Evolutionary conservation across 495 filamentous ascomycete genomes (phyloP), one percentile per base, ranked within the genome.

Genomic region (Annulohypoxylon stygium): DNA sequence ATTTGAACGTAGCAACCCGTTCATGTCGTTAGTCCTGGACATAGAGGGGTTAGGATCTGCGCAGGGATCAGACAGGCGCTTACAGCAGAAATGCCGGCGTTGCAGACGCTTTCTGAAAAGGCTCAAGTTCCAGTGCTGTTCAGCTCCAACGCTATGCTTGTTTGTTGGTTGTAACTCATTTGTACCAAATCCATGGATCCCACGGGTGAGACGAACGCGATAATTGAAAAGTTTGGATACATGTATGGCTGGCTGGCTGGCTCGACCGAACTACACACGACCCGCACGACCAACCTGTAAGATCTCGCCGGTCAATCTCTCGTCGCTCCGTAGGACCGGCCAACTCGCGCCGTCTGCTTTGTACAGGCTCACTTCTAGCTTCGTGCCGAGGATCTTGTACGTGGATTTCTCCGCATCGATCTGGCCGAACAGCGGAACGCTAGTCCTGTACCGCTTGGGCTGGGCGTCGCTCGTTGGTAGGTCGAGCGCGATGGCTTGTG

Each of bases 321-420:
- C 94, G 77, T 95, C 93, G 72, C 91, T 93, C 70, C 93, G 89
- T 78, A 98, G 80, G n/a, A 94, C 92, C 36, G 93, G 92, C 95
- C 95, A 98, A 78, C 92, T 92, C 54, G 83, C 86, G 53, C 91
- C 92, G 83, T 97, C 91, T 2, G 88, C 89, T 86, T 98, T 98
- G 70, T 84, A 86, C 61, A 99, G 86, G 33, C 86, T 93, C 70
- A 98, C 83, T 77, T 99, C 97, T 45, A 98, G 83, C 83, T 99
- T 99, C 8, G 96, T 97, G n/a, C 94, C 94, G 80, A 98, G 84
- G 43, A 99, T 91, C 80, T 92, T 93, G 83, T 90, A 96, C 64
- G 83, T 87, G 47, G 91, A 93, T 75, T 90, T 87, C 57, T 88
- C 89, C 8, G 91, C 76, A 70, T 97, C 87, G 74, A 99, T 93